Evolutionary conservation across 305 asterid species (phyloP).

Genomic region (Salvia sclarea): DNA sequence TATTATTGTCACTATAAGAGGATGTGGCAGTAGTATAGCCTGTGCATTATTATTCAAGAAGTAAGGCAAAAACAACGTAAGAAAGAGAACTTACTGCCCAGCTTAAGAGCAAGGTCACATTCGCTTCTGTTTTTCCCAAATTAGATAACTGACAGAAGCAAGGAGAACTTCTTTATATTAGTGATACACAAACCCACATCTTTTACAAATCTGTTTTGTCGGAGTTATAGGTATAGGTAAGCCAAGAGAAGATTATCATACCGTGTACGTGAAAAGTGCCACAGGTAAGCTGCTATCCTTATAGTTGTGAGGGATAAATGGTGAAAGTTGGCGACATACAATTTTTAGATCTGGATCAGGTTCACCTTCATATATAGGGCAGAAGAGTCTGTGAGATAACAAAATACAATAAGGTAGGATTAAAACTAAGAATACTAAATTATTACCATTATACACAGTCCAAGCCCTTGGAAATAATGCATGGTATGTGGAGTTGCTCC

Average conservation of each 20-base stretch:
- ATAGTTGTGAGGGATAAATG: constrained; percentile 90
- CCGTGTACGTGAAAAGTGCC: constrained; percentile 87
- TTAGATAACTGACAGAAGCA: constrained; percentile 65
- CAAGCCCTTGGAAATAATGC: constrained; percentile 95
- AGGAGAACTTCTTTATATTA: constrained; percentile 31
- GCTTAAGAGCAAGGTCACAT: constrained; percentile 86
- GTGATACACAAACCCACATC: constrained; percentile 15
- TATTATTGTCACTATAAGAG: not conserved
- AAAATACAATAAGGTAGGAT: constrained; percentile 24
- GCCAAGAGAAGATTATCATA: constrained; percentile 34
- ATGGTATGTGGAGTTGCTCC: constrained; percentile 77
- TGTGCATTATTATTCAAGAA: constrained; percentile 19
- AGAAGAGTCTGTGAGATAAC: constrained; percentile 32
- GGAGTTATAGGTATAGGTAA: constrained; percentile 19
- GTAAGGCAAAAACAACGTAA: constrained; percentile 17
- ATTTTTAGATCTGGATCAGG: constrained; percentile 88
- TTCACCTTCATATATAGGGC: constrained; percentile 93
- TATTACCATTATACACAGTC: constrained; percentile 91
- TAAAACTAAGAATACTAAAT: constrained; percentile 22
- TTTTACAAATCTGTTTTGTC: constrained; percentile 1
- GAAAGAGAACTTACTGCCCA: constrained; percentile 76
- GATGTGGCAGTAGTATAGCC: constrained; percentile 1
- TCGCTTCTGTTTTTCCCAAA: constrained; percentile 67
- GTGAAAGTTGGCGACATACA: constrained; percentile 93
- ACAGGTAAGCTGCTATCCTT: constrained; percentile 95